Percentiles rank a stretch among this genome's conserved stretches.
These are phyloP conservation scores for Dactylella cylindrospora DNA, from an alignment of 2,329 filamentous ascomycete species.

Conservation along the genomic window DNA sequence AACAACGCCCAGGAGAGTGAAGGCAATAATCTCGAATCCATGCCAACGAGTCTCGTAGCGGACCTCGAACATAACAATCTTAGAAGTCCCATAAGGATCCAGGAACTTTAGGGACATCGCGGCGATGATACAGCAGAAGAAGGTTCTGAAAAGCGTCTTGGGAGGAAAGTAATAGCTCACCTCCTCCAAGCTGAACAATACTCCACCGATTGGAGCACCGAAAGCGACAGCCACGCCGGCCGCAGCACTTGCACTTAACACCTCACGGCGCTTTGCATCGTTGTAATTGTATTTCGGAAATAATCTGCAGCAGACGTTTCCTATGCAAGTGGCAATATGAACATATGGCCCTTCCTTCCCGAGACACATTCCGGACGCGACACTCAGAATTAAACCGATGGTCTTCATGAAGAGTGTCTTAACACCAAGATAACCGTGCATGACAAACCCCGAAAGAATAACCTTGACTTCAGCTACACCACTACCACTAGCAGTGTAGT, in stretches of 20 bases:
- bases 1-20: slow-evolving; percentile 80
- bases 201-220: slow-evolving; percentile 83
- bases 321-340: slow-evolving; percentile 93
- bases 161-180: slow-evolving; percentile 95
- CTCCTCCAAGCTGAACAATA: slow-evolving; percentile 91
- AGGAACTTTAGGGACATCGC: slow-evolving; percentile 90
- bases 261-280: slow-evolving; percentile 86
- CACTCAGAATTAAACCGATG: slow-evolving; percentile 77
- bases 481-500: slow-evolving; percentile 93
- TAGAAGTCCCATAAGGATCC: slow-evolving; percentile 92
- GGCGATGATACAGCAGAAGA: slow-evolving; percentile 94
- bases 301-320: slow-evolving; percentile 91
- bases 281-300: slow-evolving; percentile 93
- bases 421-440: slow-evolving; percentile 90
- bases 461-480: slow-evolving; percentile 97
- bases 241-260: slow-evolving; percentile 87
- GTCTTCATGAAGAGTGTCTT: slow-evolving; percentile 86
- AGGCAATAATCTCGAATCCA: slow-evolving; percentile 83
- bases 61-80: slow-evolving; percentile 95
- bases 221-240: slow-evolving; percentile 93
- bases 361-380: slow-evolving; percentile 87
- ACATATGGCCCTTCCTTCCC: slow-evolving; percentile 95
- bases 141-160: slow-evolving; percentile 94
- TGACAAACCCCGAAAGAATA: slow-evolving; percentile 94
- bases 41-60: slow-evolving; percentile 89